These are phyloP conservation scores for Saturnispora halmiae DNA, from an alignment of 805 yeast genomes.

Conservation along the genomic window DNA sequence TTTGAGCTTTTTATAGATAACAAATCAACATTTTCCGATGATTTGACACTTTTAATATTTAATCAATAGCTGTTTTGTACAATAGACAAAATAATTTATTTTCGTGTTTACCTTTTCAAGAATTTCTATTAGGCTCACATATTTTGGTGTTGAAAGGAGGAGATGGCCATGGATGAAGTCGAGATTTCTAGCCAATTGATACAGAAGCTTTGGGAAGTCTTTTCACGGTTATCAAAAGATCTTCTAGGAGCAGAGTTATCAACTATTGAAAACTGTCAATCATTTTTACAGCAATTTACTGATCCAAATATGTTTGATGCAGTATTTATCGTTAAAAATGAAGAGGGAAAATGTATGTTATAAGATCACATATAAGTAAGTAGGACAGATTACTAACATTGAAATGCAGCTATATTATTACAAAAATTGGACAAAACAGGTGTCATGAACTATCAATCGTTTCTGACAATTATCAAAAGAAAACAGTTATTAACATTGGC, in stretches of 20 bases:
- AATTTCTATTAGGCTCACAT: not conserved
- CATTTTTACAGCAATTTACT: constrained; percentile 1
- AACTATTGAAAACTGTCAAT: not conserved
- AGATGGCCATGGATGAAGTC: not conserved
- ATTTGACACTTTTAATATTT: no score
- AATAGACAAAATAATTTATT: no score
- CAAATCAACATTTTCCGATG: no score
- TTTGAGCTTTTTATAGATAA: no score
- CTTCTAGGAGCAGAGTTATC: not conserved
- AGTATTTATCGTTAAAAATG: not conserved
- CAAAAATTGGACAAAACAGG: not conserved
- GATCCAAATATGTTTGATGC: not conserved
- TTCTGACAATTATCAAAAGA: constrained; percentile 5
- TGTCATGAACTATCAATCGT: not conserved
- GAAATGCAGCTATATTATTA: not conserved
- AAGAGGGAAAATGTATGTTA: not conserved
- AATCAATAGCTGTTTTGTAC: no score
- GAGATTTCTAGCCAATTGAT: not conserved
- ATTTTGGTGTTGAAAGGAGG: not conserved
- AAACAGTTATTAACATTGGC: not conserved
- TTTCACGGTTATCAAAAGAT: not conserved
- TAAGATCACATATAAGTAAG: not conserved
- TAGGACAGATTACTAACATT: not conserved
- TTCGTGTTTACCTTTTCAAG: not conserved
- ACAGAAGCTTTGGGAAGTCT: constrained; percentile 3